Evolutionary conservation across 768 basidiomycete genomes (phyloP), one percentile per base, ranked within the genome.

Genomic region (Pisolithus sp.): DNA sequence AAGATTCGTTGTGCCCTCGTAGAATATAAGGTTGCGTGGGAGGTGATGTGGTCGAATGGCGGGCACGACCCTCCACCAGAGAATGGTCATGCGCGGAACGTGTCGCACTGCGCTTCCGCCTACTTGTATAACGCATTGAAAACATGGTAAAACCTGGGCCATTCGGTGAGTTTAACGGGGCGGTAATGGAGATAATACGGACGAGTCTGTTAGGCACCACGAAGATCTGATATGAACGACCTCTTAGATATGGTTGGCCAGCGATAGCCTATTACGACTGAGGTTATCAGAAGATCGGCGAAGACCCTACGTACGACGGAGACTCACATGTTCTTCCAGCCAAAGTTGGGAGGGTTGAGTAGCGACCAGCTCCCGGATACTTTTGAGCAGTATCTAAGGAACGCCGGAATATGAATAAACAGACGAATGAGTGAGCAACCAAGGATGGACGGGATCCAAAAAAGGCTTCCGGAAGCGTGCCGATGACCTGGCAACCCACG

Each of bases 241-340:
- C 39, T 52, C 34, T 56, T 63, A 61, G 59, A 54, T 49, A 56
- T 30, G 49, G 53, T 50, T 26, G 42, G 44, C 23, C 41, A 49
- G 46, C 53, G 53, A 55, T 57, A 17, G 54, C 63, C 57, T 67
- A 36, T 5, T 5, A 23, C 28, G 43, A 43, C 34, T 34, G 20
- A 23, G n/a, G 55, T 31, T 43, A 40, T 41, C 31, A 51, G 41
- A 41, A 38, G 34, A 56, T 49, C 18, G 17, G 41, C 28, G 13
- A 41, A 40, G 24, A 15, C 21, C 41, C 40, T 21, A 45, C 15
- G 49, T 45, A 4, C 38, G 50, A 51, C 5, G 49, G 15, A 15
- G 52, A 50, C 63, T 18, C 46, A 65, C 63, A 67, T 67, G 34
- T 57, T 50, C 56, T 49, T 31, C 28, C 42, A 43, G 7, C 18